These are phyloP conservation scores for Paxillus ammoniavirescens DNA, from an alignment of 768 basidiomycete species.

Conservation along the genomic window DNA sequence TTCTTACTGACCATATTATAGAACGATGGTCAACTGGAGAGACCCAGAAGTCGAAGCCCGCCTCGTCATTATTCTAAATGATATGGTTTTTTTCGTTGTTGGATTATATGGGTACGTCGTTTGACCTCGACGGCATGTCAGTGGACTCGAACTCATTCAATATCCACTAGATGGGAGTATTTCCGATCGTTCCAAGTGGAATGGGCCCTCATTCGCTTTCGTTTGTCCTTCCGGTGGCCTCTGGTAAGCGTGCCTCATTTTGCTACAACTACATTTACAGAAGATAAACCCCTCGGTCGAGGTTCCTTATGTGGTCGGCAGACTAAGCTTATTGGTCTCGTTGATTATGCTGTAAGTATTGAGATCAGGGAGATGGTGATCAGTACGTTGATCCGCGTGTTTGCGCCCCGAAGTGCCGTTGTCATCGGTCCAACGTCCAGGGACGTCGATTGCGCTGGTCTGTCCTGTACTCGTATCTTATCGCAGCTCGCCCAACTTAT, in stretches of 20 bases:
- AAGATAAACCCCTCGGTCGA: background rate
- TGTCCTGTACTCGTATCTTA: too few relatives aligned
- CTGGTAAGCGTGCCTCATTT: slow-evolving; percentile 15
- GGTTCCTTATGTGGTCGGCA: too few relatives aligned
- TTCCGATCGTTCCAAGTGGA: slow-evolving; percentile 2
- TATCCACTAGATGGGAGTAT: slow-evolving; percentile 25
- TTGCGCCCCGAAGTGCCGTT: slow-evolving; percentile 2
- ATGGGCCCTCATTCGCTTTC: background rate
- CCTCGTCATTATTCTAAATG: too few relatives aligned
- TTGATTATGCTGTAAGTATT: slow-evolving; percentile 18
- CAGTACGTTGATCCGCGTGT: background rate
- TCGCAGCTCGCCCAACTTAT: background rate
- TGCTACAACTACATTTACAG: background rate
- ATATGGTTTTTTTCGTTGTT: too few relatives aligned
- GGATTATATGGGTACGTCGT: too few relatives aligned
- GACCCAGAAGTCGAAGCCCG: slow-evolving; percentile 3
- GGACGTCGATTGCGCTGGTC: too few relatives aligned
- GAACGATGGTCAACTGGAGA: slow-evolving; percentile 2
- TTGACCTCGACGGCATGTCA: too few relatives aligned
- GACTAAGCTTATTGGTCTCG: slow-evolving; percentile 3
- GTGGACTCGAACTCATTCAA: too few relatives aligned
- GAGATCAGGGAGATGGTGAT: background rate
- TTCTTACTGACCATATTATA: too few relatives aligned
- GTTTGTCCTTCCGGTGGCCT: slow-evolving; percentile 23
- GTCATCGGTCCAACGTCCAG: background rate